These are phyloP conservation scores for Rhizophora mangle DNA, from an alignment of 345 rosid species.

Conservation along the genomic window DNA sequence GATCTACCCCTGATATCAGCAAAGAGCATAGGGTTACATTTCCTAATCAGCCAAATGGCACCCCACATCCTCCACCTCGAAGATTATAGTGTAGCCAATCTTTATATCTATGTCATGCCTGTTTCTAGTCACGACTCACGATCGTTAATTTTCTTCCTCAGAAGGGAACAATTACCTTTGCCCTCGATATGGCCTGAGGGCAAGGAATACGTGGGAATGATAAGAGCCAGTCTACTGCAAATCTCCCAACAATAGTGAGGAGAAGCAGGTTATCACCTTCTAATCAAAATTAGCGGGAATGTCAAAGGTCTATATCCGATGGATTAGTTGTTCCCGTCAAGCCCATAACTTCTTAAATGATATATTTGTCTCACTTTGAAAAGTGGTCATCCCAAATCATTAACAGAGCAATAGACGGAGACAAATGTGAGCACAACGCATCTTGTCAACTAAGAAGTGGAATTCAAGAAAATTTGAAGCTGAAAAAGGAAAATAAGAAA, in stretches of 20 bases:
- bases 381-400: not conserved
- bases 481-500: too few relatives aligned
- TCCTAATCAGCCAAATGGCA: slow-evolving; percentile 26
- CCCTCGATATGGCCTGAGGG: slow-evolving; percentile 5
- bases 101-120: slow-evolving; percentile 15
- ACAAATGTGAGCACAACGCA: not conserved
- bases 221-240: not conserved
- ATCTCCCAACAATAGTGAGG: slow-evolving; percentile 1
- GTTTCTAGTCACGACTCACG: slow-evolving; percentile 24
- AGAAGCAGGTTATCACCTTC: slow-evolving; percentile 27
- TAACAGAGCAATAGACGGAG: not conserved
- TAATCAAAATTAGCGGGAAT: slow-evolving; percentile 50
- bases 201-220: slow-evolving; percentile 4
- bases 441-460: too few relatives aligned
- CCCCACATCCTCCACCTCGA: slow-evolving; percentile 14
- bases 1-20: slow-evolving; percentile 4
- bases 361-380: slow-evolving; percentile 11
- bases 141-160: slow-evolving; percentile 15
- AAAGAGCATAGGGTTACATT: slow-evolving; percentile 7
- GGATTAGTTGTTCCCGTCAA: slow-evolving; percentile 57
- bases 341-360: slow-evolving; percentile 22
- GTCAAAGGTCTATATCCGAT: slow-evolving; percentile 54
- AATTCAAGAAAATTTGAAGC: too few relatives aligned
- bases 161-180: slow-evolving; percentile 10
- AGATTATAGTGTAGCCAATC: slow-evolving; percentile 9